A percentile compares a stretch with the other conserved stretches of the same genome.
Evolutionary conservation across 2,329 filamentous ascomycete genomes (phyloP).

Genomic region (Cladosporium sp.): DNA sequence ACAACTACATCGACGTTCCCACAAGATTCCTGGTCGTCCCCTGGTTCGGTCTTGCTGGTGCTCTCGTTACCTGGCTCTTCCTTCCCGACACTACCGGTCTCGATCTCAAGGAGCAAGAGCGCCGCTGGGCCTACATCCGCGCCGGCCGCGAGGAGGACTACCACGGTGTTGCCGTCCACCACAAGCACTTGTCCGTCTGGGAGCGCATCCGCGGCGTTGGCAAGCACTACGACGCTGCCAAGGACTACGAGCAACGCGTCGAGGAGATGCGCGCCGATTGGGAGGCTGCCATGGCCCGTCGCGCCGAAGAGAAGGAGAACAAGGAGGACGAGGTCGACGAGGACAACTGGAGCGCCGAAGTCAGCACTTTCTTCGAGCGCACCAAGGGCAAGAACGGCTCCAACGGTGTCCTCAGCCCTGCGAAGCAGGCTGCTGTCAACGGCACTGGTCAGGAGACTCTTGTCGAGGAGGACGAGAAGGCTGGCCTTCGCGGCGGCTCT

Average conservation of each 20-base stretch:
- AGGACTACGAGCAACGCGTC: conserved; percentile 75
- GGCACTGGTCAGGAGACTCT: conserved; percentile 3
- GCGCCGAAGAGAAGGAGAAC: conserved; percentile 46
- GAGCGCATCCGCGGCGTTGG: conserved; percentile 74
- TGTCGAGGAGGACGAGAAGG: conserved; percentile 9
- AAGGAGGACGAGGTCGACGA: conserved; percentile 37
- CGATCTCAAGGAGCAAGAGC: conserved; percentile 95
- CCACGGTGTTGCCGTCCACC: conserved; percentile 89
- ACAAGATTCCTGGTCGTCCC: conserved; percentile 89
- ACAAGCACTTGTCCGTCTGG: conserved; percentile 79
- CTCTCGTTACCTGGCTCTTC: conserved; percentile 77
- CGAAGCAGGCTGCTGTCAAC: conserved; percentile 1
- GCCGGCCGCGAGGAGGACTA: conserved; percentile 74
- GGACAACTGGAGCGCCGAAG: conserved; percentile 45
- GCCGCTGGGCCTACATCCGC: conserved; percentile 84
- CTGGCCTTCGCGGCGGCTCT: neutral
- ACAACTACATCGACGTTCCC: conserved; percentile 87
- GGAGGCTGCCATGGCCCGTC: conserved; percentile 53
- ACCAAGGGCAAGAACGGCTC: conserved; percentile 28
- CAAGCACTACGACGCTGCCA: conserved; percentile 77
- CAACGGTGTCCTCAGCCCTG: conserved; percentile 6
- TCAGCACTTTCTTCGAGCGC: conserved; percentile 52
- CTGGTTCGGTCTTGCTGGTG: conserved; percentile 88
- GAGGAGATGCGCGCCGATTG: conserved; percentile 66
- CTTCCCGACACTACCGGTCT: conserved; percentile 96